phyloP scores from a whole-genome alignment of 176 grass and related monocot genomes.

The Cenchrus americanus region DNA sequence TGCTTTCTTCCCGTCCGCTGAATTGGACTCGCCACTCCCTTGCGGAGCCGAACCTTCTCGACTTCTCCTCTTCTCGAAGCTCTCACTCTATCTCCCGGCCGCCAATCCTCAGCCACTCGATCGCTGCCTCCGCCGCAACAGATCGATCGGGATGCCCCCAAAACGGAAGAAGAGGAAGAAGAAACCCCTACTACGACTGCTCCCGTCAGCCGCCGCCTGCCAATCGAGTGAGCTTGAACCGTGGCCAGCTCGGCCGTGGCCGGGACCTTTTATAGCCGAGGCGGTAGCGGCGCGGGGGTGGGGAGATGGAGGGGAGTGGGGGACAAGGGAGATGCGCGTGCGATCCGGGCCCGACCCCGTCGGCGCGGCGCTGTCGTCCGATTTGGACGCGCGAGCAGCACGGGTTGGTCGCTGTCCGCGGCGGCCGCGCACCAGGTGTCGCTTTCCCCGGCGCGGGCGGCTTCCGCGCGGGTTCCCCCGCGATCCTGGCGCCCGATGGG shows the following conservation, averaged over 20 bases:
- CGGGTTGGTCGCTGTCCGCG: constrained; percentile 30
- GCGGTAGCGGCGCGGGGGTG: background rate
- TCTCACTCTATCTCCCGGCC: background rate
- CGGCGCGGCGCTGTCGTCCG: constrained; percentile 39
- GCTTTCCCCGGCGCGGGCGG: background rate
- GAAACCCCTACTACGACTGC: constrained; percentile 9
- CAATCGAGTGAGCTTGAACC: background rate
- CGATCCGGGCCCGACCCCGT: constrained; percentile 6
- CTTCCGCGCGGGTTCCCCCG: constrained; percentile 38
- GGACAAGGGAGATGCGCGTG: constrained; percentile 46
- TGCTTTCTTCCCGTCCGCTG: background rate
- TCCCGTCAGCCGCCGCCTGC: background rate
- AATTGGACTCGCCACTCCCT: too few relatives aligned
- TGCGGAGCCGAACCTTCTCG: background rate
- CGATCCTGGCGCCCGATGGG: background rate
- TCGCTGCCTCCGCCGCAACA: background rate
- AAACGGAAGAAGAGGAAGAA: background rate
- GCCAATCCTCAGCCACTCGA: background rate
- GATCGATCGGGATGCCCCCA: background rate
- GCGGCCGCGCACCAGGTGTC: constrained; percentile 39
- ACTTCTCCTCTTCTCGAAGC: background rate
- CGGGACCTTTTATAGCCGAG: constrained; percentile 46
- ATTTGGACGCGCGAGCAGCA: constrained; percentile 40
- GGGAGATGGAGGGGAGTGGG: background rate
- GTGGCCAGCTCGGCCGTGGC: constrained; percentile 2